Conservation (phyloP, 768 basidiomycete genomes). For the Cystobasidium tubakii region DNA sequence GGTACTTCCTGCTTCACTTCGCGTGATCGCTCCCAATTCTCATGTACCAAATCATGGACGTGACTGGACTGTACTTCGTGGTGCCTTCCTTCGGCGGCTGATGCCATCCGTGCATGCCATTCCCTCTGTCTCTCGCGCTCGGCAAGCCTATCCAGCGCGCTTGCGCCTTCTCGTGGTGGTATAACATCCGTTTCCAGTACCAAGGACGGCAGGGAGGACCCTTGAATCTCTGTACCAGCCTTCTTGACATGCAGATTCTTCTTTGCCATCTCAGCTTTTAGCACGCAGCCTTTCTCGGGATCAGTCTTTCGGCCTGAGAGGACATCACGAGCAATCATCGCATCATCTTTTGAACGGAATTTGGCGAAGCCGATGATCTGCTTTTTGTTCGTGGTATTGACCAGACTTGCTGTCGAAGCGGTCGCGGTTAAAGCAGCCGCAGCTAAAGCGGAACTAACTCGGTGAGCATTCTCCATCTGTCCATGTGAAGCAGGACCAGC, state of each 20-base stretch:
- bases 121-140: constrained; percentile 4
- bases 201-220: not conserved
- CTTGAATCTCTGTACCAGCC: constrained; percentile 48
- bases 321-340: constrained; percentile 75
- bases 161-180: constrained; percentile 17
- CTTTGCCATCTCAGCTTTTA: constrained; percentile 99
- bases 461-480: constrained; percentile 11
- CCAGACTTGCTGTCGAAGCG: constrained; percentile 21
- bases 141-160: constrained; percentile 21
- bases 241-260: constrained; percentile 93
- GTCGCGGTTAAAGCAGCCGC: constrained; percentile 25
- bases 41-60: not conserved
- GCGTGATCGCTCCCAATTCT: not conserved
- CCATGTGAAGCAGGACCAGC: not conserved
- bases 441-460: constrained; percentile 14
- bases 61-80: not conserved
- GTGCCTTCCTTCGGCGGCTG: not conserved
- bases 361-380: constrained; percentile 99
- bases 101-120: not conserved
- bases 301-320: constrained; percentile 87
- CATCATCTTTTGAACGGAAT: constrained; percentile 79
- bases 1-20: not conserved
- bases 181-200: constrained; percentile 6
- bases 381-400: constrained; percentile 54
- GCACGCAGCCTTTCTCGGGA: constrained; percentile 79